Percentiles rank a stretch among this genome's conserved stretches.
phyloP scores from a whole-genome alignment of 768 basidiomycete genomes.

The Boletellus ananiceps region DNA sequence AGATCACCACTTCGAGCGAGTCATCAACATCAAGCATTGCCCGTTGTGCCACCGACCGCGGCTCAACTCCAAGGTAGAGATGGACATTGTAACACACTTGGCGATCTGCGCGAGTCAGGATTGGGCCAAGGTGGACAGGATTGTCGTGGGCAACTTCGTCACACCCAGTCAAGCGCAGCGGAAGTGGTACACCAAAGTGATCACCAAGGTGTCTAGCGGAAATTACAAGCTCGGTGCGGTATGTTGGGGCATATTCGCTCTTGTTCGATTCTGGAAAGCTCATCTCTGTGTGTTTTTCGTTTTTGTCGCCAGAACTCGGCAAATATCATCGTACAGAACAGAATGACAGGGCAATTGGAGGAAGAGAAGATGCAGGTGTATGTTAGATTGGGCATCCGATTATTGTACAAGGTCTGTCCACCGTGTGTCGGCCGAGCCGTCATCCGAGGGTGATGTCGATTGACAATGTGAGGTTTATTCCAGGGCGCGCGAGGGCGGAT shows the following conservation, averaged over 20 bases:
- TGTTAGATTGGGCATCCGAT: slow-evolving; percentile 85
- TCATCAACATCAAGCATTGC: slow-evolving; percentile 94
- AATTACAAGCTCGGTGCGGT: slow-evolving; percentile 89
- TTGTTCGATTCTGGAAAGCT: neutral
- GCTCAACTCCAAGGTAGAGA: slow-evolving; percentile 79
- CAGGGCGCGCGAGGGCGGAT: slow-evolving; percentile 81
- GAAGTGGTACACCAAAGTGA: slow-evolving; percentile 93
- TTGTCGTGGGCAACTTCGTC: slow-evolving; percentile 92
- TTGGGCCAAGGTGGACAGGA: slow-evolving; percentile 83
- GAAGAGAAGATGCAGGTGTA: slow-evolving; percentile 99
- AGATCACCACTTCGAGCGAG: slow-evolving; percentile 59
- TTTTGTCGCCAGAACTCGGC: slow-evolving; percentile 70
- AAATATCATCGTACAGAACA: slow-evolving; percentile 96
- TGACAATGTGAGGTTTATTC: neutral
- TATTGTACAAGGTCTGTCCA: slow-evolving; percentile 72
- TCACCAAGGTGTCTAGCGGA: slow-evolving; percentile 81
- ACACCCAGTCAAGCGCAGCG: slow-evolving; percentile 93
- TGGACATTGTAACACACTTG: slow-evolving; percentile 95
- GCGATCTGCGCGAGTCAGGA: slow-evolving; percentile 93
- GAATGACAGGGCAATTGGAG: slow-evolving; percentile 84
- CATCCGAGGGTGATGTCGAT: neutral
- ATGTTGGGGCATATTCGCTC: slow-evolving; percentile 18
- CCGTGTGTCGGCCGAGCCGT: neutral
- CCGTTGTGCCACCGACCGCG: slow-evolving; percentile 90
- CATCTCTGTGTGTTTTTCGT: neutral